Base-by-base conservation (phyloP, 2,329 filamentous ascomycete species). In the Thelonectria blattea region DNA sequence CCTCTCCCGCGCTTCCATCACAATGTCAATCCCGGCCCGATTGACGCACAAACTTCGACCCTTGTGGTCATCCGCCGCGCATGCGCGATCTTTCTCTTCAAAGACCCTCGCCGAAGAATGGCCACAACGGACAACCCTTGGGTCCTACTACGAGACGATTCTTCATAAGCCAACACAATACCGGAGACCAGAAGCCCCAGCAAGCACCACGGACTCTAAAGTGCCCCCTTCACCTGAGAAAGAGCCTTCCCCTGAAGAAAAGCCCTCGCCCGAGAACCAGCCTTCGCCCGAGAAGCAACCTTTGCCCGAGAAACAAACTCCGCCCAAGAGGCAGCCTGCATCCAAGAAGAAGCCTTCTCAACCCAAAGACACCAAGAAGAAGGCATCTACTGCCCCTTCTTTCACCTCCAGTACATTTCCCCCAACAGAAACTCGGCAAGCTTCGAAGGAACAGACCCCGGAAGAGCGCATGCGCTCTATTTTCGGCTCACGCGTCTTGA, bases 401-500 rank as follows among this genome's bases (percentile, higher is more conserved):
- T 43, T 20, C 27, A 30, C 27, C 14, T 22, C 27, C 47, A 34
- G 12, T 18, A 11, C 24, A 11, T 37, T 27, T 17, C 37, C 15
- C 10, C 60, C 7, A 8, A 66, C 39, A 11, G 24, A 58, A 15
- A 47, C 63, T 9, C 34, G 57, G 3, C 58, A 60, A 9, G 52
- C 58, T 22, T 37, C 66, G 22, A 63, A 66, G 5, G 64, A 68
- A 7, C 75, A 80, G 17, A 81, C 81, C 51, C 81, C 78, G 15
- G 73, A 87, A 66, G 81, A 86, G 56, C 83, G 81, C 41, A 81
- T 86, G 20, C 80, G 87, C 46, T 86, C 96, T 70, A 84, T 97
- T 32, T 97, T 99, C 72, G 92, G 93, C 18, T 91, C 91, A 8
- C 86, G 88, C 9, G 83, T 95, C 14, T 87, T 89, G 22, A 91